Evolutionary conservation across 805 yeast genomes (phyloP).

Genomic region (Sugiyamaella mastotermitis): DNA sequence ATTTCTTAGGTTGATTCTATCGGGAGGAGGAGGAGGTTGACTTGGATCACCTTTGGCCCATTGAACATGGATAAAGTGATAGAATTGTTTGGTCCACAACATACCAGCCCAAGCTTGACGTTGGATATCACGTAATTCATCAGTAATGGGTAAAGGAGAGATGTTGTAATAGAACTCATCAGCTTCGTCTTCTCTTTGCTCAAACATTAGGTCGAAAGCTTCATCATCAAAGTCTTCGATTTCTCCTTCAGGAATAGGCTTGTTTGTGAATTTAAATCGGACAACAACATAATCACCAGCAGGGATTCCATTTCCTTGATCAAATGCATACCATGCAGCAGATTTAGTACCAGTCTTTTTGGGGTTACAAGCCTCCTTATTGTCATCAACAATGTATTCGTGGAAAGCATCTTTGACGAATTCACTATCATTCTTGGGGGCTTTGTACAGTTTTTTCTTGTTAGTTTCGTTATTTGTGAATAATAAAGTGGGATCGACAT

Average conservation of each 20-base stretch:
- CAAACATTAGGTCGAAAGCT: conserved; percentile 62
- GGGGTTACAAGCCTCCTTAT: conserved; percentile 62
- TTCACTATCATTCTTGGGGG: conserved; percentile 44
- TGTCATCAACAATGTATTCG: conserved; percentile 63
- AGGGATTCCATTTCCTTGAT: conserved; percentile 70
- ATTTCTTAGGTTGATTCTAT: conserved; percentile 83
- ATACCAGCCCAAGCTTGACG: conserved; percentile 93
- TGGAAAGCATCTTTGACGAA: conserved; percentile 90
- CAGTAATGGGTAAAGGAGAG: conserved; percentile 77
- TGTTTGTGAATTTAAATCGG: conserved; percentile 61
- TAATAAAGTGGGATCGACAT: conserved; percentile 67
- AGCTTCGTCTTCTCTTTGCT: conserved; percentile 75
- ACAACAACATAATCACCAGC: conserved; percentile 83
- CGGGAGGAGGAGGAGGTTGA: conserved; percentile 58
- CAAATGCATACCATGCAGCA: conserved; percentile 78
- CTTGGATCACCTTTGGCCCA: conserved; percentile 86
- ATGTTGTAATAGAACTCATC: conserved; percentile 89
- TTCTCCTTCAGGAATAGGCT: conserved; percentile 24
- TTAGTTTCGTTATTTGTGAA: conserved; percentile 92
- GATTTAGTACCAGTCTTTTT: conserved; percentile 70
- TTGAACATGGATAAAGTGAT: conserved; percentile 75
- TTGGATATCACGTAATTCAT: conserved; percentile 74
- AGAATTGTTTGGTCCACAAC: conserved; percentile 90
- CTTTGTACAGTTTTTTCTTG: conserved; percentile 53
- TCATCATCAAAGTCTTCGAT: conserved; percentile 53